Conservation (phyloP, 2,329 filamentous ascomycete genomes). For the Sarocladiaceae sp. region DNA sequence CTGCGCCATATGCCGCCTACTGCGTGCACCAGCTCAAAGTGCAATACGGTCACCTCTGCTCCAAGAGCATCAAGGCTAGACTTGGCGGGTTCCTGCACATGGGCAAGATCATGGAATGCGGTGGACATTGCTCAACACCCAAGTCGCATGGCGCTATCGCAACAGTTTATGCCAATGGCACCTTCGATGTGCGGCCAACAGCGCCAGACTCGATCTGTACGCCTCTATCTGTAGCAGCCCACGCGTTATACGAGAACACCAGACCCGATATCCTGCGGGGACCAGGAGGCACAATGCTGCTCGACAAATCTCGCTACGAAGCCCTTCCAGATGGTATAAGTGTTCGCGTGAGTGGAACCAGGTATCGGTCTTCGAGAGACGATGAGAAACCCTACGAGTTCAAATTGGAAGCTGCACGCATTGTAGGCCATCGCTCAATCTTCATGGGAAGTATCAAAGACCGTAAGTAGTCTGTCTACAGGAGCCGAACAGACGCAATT, state of each 20-base stretch:
- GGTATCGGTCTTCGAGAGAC: slow-evolving; percentile 21
- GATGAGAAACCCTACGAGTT: slow-evolving; percentile 29
- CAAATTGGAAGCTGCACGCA: slow-evolving; percentile 38
- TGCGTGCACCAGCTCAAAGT: slow-evolving; percentile 13
- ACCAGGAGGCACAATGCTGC: slow-evolving; percentile 40
- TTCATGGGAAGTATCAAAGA: slow-evolving; percentile 29
- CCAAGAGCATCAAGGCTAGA: background rate
- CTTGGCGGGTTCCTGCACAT: slow-evolving; percentile 36
- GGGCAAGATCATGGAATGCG: slow-evolving; percentile 50
- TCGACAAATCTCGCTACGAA: slow-evolving; percentile 25
- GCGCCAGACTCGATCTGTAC: slow-evolving; percentile 35
- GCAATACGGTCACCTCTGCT: slow-evolving; percentile 3
- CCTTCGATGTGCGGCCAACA: slow-evolving; percentile 40
- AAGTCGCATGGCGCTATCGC: slow-evolving; percentile 37
- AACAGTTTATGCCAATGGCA: slow-evolving; percentile 31
- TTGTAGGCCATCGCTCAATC: slow-evolving; percentile 34
- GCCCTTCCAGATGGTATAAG: slow-evolving; percentile 16
- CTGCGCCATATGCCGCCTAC: slow-evolving; percentile 27
- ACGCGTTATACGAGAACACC: slow-evolving; percentile 49
- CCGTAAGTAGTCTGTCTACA: slow-evolving; percentile 1
- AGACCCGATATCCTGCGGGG: slow-evolving; percentile 43
- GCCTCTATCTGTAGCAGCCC: slow-evolving; percentile 42
- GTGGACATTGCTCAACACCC: slow-evolving; percentile 38
- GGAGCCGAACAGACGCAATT: background rate
- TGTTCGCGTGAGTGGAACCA: slow-evolving; percentile 4